phyloP scores from a whole-genome alignment of 2,329 filamentous ascomycete species.

The Cladobotryum mycophilum region DNA sequence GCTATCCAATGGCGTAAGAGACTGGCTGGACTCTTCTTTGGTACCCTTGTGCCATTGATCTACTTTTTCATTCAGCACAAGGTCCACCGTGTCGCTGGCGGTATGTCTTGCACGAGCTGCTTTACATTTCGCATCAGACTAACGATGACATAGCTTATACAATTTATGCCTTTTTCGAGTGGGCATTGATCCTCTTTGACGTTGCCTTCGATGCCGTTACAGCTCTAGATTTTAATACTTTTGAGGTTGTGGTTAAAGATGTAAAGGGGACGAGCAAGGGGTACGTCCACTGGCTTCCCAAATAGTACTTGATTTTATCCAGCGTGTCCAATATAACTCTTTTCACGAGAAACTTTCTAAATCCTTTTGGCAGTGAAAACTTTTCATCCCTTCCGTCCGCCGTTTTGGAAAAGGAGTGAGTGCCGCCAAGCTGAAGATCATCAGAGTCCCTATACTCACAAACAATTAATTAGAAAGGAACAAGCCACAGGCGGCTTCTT shows the following conservation, averaged over 20 bases:
- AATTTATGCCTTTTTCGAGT: conserved; percentile 96
- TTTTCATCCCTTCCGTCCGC: conserved; percentile 40
- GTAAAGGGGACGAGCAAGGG: conserved; percentile 87
- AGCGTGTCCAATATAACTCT: conserved; percentile 25
- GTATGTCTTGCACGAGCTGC: conserved; percentile 45
- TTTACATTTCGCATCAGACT: conserved; percentile 10
- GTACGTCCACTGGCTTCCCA: conserved; percentile 97
- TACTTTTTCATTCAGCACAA: conserved; percentile 99
- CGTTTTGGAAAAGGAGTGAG: conserved; percentile 68
- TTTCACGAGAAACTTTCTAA: conserved; percentile 33
- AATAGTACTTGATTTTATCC: conserved; percentile 48
- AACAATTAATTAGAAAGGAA: conserved; percentile 55
- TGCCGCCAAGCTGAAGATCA: conserved; percentile 15
- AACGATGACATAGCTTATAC: conserved; percentile 67
- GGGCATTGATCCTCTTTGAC: conserved; percentile 89
- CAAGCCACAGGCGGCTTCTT: conserved; percentile 66
- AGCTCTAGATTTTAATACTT: conserved; percentile 79
- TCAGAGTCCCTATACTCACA: conserved; percentile 10
- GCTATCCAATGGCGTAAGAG: conserved; percentile 87
- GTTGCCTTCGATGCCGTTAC: conserved; percentile 96
- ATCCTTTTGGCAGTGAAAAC: conserved; percentile 39
- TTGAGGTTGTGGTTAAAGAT: conserved; percentile 85
- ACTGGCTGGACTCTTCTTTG: conserved; percentile 79
- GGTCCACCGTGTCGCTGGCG: conserved; percentile 86
- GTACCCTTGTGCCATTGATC: conserved; percentile 78